phyloP scores from a whole-genome alignment of 192 early-diverging fungal genomes.

The Spizellomyces punctatus region DNA sequence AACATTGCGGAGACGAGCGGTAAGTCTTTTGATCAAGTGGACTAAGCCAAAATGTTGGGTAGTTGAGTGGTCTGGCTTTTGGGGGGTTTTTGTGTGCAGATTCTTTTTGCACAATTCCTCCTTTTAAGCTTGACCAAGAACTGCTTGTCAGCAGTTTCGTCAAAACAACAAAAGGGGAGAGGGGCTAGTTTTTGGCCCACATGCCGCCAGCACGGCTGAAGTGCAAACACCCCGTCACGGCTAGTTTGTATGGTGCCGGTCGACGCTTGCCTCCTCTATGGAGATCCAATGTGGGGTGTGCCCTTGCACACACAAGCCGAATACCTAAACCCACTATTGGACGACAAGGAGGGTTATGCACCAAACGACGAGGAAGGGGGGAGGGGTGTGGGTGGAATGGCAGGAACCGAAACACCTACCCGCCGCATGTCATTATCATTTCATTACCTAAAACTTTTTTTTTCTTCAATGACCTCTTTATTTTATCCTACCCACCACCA shows the following conservation, averaged over 20 bases:
- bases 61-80: background rate
- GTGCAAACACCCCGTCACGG: too few species aligned
- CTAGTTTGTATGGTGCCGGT: slow-evolving; percentile 14
- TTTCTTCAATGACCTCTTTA: slow-evolving; percentile 19
- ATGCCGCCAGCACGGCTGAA: too few species aligned
- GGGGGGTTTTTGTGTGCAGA: too few species aligned
- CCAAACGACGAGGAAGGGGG: background rate
- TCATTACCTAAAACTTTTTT: slow-evolving; percentile 1
- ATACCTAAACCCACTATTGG: background rate
- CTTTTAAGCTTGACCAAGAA: too few species aligned
- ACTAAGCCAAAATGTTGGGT: background rate
- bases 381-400: background rate
- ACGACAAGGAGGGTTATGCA: background rate
- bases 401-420: background rate
- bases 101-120: too few species aligned
- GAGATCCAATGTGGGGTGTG: slow-evolving; percentile 1
- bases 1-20: slow-evolving; percentile 5
- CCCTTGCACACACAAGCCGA: background rate
- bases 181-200: too few species aligned
- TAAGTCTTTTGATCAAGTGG: background rate
- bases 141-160: too few species aligned
- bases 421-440: slow-evolving; percentile 7
- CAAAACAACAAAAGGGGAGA: too few species aligned
- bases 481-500: background rate
- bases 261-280: slow-evolving; percentile 10